Conservation (phyloP, 108 stramenopile genomes). For the Cyclotella sp. region DNA sequence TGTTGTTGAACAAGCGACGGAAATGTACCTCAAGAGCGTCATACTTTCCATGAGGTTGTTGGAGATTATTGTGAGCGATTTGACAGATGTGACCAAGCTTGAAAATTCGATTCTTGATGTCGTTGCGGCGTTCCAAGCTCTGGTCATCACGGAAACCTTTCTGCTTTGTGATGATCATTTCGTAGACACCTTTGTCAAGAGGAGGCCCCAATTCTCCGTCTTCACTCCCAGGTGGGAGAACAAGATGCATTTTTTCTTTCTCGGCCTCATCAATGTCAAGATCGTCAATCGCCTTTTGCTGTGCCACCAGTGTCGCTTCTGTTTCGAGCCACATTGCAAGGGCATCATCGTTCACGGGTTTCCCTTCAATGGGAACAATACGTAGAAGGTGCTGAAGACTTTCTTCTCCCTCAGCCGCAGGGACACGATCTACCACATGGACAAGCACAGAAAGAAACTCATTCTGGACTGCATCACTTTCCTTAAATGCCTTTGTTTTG, state of each 20-base stretch:
- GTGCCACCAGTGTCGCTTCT: conserved; percentile 67
- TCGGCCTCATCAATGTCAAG: conserved; percentile 78
- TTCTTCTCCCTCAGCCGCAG: conserved; percentile 79
- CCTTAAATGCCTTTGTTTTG: conserved; percentile 87
- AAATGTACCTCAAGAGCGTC: conserved; percentile 79
- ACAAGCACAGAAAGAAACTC: conserved; percentile 86
- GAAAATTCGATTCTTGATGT: conserved; percentile 89
- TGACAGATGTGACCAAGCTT: conserved; percentile 86
- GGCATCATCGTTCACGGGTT: conserved; percentile 77
- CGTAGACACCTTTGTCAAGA: conserved; percentile 90
- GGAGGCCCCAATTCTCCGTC: conserved; percentile 65
- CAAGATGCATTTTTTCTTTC: conserved; percentile 75
- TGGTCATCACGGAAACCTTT: conserved; percentile 87
- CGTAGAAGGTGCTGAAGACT: conserved; percentile 84
- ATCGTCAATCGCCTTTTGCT: conserved; percentile 63
- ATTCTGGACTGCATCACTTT: conserved; percentile 86
- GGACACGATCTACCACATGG: conserved; percentile 86
- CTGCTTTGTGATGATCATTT: conserved; percentile 88
- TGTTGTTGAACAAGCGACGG: conserved; percentile 88
- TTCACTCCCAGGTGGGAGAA: conserved; percentile 57
- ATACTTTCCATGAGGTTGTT: conserved; percentile 91
- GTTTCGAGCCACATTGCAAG: conserved; percentile 81
- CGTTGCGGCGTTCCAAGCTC: conserved; percentile 79
- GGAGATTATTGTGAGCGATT: conserved; percentile 91
- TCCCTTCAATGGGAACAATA: conserved; percentile 58